Base-by-base conservation (phyloP, 2,329 filamentous ascomycete genomes). In the Ceratocystis lukuohia region DNA sequence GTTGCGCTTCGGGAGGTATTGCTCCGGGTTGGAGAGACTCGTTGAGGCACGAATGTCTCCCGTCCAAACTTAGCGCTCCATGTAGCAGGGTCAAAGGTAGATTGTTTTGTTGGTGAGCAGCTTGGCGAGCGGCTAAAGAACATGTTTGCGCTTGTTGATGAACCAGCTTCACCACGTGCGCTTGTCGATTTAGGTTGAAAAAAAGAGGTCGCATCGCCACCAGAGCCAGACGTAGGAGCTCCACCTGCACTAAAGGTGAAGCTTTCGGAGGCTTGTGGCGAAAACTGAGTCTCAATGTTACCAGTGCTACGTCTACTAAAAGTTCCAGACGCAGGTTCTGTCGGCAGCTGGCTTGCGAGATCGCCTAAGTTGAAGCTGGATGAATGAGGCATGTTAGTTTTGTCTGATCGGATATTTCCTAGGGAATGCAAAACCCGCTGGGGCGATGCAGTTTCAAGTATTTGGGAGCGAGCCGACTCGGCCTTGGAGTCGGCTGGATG, bases 221-320 rank as follows among this genome's bases (percentile, higher is more conserved):
- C 56, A 17, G 48, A 20, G 7, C 22, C 1, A 53, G 48, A 8
- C n/a, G n/a, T 22, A 25, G 30, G 7, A 25, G 37, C 25, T 50
- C 66, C 64, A 53, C 66, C 67, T 28, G 69, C 69, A 41, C 67
- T 69, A 65, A 69, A 70, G 5, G 65, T 66, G 46, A 70, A 70
- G 44, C 10, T 28, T 28, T 65, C 62, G 1, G 22, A 17, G n/a
- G 46, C 57, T 37, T 61, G 62, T 17, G 67, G 65, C 4, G 67
- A 65, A 53, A 87, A 87, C 48, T 76, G 81, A 20, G 84, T 86
- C 72, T 84, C 83, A 70, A 87, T 86, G 64, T 81, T 83, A 66
- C 87, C 83, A 22, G 80, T 75, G 70, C 81, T 85, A 66, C 74
- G 79, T 68, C 78, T 79, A 48, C 75, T 71, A 68, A 84, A 83